phyloP scores from a whole-genome alignment of 352 stramenopile genomes.

The Pythium oligandrum region DNA sequence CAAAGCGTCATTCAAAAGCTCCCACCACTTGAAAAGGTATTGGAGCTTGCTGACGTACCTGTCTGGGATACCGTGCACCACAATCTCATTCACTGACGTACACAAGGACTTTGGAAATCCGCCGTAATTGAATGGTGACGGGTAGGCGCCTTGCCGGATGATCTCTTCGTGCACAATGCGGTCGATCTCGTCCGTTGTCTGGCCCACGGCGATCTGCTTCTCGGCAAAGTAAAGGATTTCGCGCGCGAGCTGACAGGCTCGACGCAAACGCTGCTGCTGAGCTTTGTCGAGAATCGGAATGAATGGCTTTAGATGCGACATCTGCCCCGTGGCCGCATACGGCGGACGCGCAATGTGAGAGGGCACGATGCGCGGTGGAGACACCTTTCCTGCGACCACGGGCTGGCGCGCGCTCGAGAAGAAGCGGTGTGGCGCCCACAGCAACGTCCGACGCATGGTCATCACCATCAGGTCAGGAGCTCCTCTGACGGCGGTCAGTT shows the following conservation, averaged over 20 bases:
- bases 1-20: not conserved
- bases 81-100: conserved; percentile 95
- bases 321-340: conserved; percentile 56
- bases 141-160: conserved; percentile 79
- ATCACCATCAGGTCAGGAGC: too few species aligned
- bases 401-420: too few species aligned
- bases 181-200: conserved; percentile 94
- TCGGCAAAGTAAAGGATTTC: conserved; percentile 80
- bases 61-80: conserved; percentile 97
- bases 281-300: conserved; percentile 71
- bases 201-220: conserved; percentile 70
- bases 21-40: too few species aligned
- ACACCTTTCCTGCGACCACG: conserved; percentile 46
- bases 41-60: conserved; percentile 20
- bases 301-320: conserved; percentile 65
- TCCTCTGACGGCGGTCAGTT: too few species aligned
- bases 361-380: conserved; percentile 43
- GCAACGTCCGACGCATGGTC: too few species aligned
- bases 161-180: conserved; percentile 89
- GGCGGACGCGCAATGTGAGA: conserved; percentile 46
- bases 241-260: conserved; percentile 62
- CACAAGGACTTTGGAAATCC: conserved; percentile 95
- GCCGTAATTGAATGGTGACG: conserved; percentile 91
- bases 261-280: conserved; percentile 61
- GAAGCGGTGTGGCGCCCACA: too few species aligned